Evolutionary conservation across 148 eudicot species (phyloP).

Genomic region (Pouteria glomerata): DNA sequence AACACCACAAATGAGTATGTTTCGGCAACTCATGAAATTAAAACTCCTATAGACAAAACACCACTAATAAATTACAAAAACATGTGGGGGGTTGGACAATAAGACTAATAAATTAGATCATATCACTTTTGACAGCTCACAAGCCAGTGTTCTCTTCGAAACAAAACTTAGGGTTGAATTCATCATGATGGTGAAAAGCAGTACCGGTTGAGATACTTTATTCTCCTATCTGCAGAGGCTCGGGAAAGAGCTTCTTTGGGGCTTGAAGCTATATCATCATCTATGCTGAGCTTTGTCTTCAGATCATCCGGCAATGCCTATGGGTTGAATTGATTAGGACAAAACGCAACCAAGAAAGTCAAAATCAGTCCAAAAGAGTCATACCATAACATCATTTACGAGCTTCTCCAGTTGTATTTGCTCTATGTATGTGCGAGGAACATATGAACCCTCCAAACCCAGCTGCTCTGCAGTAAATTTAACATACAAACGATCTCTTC

Average conservation of each 20-base stretch:
- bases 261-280: conserved; percentile 76
- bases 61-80: too few species aligned
- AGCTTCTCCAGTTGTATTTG: conserved; percentile 95
- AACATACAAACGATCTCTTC: conserved; percentile 77
- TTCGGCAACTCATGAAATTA: neutral
- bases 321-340: conserved; percentile 18
- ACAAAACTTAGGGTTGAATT: neutral
- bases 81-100: too few species aligned
- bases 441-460: conserved; percentile 84
- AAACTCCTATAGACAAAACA: neutral
- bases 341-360: conserved; percentile 13
- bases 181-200: neutral
- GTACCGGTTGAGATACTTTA: conserved; percentile 72
- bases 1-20: conserved; percentile 9
- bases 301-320: conserved; percentile 95
- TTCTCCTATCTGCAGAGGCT: conserved; percentile 85
- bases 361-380: conserved; percentile 16
- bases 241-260: conserved; percentile 97
- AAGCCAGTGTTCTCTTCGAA: neutral
- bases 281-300: conserved; percentile 88
- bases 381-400: conserved; percentile 88
- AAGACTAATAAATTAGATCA: neutral
- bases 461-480: conserved; percentile 68
- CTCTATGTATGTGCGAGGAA: conserved; percentile 90
- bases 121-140: neutral